Conservation (phyloP, 2,329 filamentous ascomycete species). For the Aspergillus vadensis region DNA sequence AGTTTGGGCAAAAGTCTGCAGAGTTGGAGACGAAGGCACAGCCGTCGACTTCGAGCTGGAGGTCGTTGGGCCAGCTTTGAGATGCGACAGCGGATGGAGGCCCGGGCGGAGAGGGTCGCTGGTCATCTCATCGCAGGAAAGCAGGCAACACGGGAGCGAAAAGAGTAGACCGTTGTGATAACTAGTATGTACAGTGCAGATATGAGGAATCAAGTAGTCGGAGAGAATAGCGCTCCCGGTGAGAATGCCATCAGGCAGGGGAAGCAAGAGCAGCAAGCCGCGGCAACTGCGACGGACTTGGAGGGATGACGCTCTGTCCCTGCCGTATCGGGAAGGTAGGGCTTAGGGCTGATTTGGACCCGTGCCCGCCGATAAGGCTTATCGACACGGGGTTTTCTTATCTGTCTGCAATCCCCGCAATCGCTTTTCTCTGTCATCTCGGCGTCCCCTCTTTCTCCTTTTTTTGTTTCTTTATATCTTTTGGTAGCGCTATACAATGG, state of each 20-base stretch:
- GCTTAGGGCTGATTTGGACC: slow-evolving; percentile 29
- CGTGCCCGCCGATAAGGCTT: slow-evolving; percentile 16
- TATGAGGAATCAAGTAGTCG: background rate
- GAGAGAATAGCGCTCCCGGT: slow-evolving; percentile 5
- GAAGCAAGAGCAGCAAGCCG: slow-evolving; percentile 10
- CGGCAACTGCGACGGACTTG: slow-evolving; percentile 6
- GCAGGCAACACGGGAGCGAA: background rate
- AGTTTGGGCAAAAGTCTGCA: slow-evolving; percentile 32
- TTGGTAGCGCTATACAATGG: background rate
- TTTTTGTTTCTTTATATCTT: too few relatives aligned
- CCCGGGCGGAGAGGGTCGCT: slow-evolving; percentile 38
- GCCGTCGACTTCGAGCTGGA: slow-evolving; percentile 41
- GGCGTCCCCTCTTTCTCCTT: background rate
- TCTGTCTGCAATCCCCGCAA: slow-evolving; percentile 14
- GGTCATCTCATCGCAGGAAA: slow-evolving; percentile 43
- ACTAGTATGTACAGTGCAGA: background rate
- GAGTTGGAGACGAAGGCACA: slow-evolving; percentile 28
- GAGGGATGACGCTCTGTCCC: slow-evolving; percentile 9
- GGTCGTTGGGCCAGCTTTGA: slow-evolving; percentile 40
- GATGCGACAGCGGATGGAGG: slow-evolving; percentile 42
- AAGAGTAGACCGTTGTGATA: background rate
- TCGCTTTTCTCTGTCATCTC: background rate
- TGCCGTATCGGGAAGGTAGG: slow-evolving; percentile 30
- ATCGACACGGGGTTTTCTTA: slow-evolving; percentile 18
- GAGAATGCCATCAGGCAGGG: slow-evolving; percentile 1